Conservation (phyloP, 2,329 filamentous ascomycete genomes). For the Mariannaea elegans region DNA sequence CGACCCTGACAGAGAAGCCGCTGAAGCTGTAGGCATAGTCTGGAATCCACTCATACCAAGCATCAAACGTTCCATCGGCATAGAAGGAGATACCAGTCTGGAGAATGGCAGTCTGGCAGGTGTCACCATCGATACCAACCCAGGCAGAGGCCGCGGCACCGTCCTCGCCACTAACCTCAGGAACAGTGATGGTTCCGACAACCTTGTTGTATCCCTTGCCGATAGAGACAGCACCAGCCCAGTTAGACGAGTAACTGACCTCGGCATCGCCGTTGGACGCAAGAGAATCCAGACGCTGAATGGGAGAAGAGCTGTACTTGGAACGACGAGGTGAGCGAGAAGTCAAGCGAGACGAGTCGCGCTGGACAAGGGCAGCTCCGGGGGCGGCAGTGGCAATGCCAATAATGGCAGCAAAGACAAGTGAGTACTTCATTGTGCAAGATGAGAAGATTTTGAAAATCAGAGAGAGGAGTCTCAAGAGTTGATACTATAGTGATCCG, state of each 20-base stretch:
- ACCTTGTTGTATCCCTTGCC: slow-evolving; percentile 40
- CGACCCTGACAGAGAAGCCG: slow-evolving; percentile 42
- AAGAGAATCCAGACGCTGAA: too few relatives aligned
- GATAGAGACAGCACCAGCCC: slow-evolving; percentile 42
- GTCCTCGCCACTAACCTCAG: slow-evolving; percentile 29
- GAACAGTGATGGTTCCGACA: slow-evolving; percentile 42
- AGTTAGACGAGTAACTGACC: slow-evolving; percentile 40
- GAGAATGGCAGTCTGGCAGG: slow-evolving; percentile 50
- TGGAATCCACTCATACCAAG: slow-evolving; percentile 59
- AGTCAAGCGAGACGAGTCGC: too few relatives aligned
- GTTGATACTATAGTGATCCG: too few relatives aligned
- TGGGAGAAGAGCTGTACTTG: too few relatives aligned
- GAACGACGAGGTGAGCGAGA: too few relatives aligned
- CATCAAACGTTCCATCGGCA: slow-evolving; percentile 48
- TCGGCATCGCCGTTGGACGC: slow-evolving; percentile 10
- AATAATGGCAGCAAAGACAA: too few relatives aligned
- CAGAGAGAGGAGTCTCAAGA: too few relatives aligned
- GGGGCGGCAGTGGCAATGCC: too few relatives aligned
- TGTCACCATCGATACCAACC: slow-evolving; percentile 60
- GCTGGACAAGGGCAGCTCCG: too few relatives aligned
- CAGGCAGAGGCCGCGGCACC: slow-evolving; percentile 46
- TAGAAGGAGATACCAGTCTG: slow-evolving; percentile 55
- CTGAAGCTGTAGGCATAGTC: slow-evolving; percentile 52
- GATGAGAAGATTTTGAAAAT: too few relatives aligned
- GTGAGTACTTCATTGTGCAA: too few relatives aligned